Evolutionary conservation across 2,329 filamentous ascomycete species (phyloP).

Genomic region (Hymenoscyphus fructigenus): DNA sequence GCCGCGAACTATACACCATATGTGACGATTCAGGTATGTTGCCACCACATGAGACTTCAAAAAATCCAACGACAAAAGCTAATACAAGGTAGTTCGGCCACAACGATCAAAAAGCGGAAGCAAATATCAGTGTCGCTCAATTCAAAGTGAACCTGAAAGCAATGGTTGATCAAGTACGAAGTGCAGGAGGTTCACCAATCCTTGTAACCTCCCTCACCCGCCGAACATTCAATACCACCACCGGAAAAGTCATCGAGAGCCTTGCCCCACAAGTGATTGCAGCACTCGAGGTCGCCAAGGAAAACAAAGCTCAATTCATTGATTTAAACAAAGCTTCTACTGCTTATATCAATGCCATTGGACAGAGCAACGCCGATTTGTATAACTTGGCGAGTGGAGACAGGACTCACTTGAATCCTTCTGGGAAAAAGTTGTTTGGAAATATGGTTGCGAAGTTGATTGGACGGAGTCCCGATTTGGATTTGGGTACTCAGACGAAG

Average conservation of each 20-base stretch:
- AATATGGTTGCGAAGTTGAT: slow-evolving; percentile 48
- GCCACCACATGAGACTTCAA: background rate
- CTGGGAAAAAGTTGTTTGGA: slow-evolving; percentile 47
- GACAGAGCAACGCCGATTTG: slow-evolving; percentile 39
- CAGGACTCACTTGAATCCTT: slow-evolving; percentile 47
- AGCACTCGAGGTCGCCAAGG: slow-evolving; percentile 42
- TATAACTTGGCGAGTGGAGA: slow-evolving; percentile 45
- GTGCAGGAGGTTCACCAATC: slow-evolving; percentile 40
- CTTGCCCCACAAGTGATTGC: slow-evolving; percentile 41
- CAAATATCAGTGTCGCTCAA: slow-evolving; percentile 40
- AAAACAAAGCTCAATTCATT: slow-evolving; percentile 37
- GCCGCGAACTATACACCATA: slow-evolving; percentile 41
- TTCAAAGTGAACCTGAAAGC: slow-evolving; percentile 45
- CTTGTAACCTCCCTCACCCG: slow-evolving; percentile 48
- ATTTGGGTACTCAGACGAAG: slow-evolving; percentile 12
- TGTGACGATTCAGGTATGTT: slow-evolving; percentile 48
- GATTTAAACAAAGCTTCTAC: slow-evolving; percentile 47
- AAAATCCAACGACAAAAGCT: background rate
- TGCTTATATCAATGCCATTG: slow-evolving; percentile 47
- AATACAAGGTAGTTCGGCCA: slow-evolving; percentile 45
- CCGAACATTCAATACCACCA: slow-evolving; percentile 41
- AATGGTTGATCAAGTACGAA: slow-evolving; percentile 35
- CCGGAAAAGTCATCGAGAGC: slow-evolving; percentile 41
- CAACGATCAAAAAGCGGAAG: slow-evolving; percentile 50
- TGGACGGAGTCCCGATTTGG: slow-evolving; percentile 28